Percentiles rank a stretch among this genome's conserved stretches.
These are phyloP conservation scores for Neoboletus subvelutipes DNA, from an alignment of 768 basidiomycete genomes.

Conservation along the genomic window DNA sequence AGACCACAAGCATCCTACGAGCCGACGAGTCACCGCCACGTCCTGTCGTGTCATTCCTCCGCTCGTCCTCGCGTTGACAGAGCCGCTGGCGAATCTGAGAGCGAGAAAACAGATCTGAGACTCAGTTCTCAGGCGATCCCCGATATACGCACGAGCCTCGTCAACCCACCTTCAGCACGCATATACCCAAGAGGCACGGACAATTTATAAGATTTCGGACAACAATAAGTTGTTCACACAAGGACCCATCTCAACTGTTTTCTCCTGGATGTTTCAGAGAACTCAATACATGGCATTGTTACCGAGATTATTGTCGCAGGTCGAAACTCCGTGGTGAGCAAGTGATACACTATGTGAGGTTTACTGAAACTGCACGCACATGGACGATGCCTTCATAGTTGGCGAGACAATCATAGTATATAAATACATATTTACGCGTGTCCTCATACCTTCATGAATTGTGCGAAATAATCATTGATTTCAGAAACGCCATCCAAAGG, in stretches of 20 bases:
- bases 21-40: too few relatives aligned
- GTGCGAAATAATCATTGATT: constrained; percentile 48
- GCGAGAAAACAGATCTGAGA: not conserved
- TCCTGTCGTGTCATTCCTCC: too few relatives aligned
- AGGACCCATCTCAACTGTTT: not conserved
- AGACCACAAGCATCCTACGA: too few relatives aligned
- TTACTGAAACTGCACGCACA: not conserved
- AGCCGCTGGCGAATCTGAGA: not conserved
- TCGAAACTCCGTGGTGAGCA: not conserved
- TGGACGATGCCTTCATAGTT: not conserved
- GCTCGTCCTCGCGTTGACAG: not conserved
- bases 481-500: constrained; percentile 41
- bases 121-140: too few relatives aligned
- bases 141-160: not conserved
- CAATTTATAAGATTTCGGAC: not conserved
- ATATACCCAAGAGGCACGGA: not conserved
- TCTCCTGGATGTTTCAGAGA: not conserved
- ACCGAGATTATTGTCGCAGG: not conserved
- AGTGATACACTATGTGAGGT: not conserved
- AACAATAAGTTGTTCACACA: too few relatives aligned
- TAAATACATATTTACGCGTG: not conserved
- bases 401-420: not conserved
- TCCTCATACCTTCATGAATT: constrained; percentile 35
- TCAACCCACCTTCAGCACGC: not conserved
- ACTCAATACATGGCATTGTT: not conserved